Base-by-base conservation (phyloP, 441 rosid genomes). In the Gossypium trilobum region DNA sequence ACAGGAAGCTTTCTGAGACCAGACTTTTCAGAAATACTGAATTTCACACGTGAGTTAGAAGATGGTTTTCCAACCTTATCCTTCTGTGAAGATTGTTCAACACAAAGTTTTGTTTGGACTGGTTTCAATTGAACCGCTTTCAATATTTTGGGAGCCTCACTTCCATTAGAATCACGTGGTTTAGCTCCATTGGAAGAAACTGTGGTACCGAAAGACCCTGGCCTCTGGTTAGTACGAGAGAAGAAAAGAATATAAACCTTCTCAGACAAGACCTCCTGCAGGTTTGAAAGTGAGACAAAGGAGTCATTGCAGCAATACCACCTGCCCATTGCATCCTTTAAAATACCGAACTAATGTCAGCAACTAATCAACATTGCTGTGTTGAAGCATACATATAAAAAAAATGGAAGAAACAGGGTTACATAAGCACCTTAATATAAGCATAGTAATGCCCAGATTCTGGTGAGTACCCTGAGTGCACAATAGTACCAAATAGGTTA, bases 401-500 rank as follows among this genome's bases (percentile, higher is more conserved):
- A 29, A 31, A 51, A 44, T 13, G 7, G 50, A 71, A 66, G 27
- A 57, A 20, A 13, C 6, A 77, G 71, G 68, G 44, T 0, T 56
- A 42, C 58, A 60, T 19, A 42, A 44, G 6, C 62, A 87, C 99
- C 98, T 95, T 95, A 60, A 95, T 88, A 75, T 91, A 95, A 74
- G 99, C 95, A 82, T 92, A 89, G 79, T 95, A 95, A 77, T 95
- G 99, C 36, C 99, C 99, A 50, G 97, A 92, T 75, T 95, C 97
- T 3, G 88, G 90, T 1, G 98, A 89, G 83, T 72, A 82, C 69
- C 99, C 98, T 6, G 97, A 84, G 78, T 95, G 99, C 74, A 95
- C 99, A 77, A 95, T 92, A 67, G 92, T 87, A 68, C 95, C 99
- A 78, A 92, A 95, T 74, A 95, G 99, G 78, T 86, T 86, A 82